Evolutionary conservation across 1,284 basidiomycete genomes (phyloP).

Genomic region (Phellopilus nigrolimitatus): DNA sequence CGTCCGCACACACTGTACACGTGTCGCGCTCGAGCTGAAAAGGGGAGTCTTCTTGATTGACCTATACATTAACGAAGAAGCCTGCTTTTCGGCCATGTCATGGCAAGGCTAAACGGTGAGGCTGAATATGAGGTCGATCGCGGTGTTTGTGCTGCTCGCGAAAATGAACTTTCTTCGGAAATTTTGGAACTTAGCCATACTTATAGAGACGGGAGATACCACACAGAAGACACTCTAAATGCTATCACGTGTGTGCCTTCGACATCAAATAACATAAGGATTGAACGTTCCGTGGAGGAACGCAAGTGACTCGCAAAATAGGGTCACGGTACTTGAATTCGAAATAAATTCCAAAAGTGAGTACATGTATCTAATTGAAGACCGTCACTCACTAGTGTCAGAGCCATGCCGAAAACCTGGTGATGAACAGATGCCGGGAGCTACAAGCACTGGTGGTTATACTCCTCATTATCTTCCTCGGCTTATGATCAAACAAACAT

Average conservation of each 20-base stretch:
- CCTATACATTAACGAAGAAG: constrained; percentile 15
- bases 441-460: no score
- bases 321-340: no score
- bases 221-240: neutral
- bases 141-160: neutral
- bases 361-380: no score
- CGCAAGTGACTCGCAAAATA: neutral
- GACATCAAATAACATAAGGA: constrained; percentile 12
- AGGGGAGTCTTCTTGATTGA: constrained; percentile 18
- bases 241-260: constrained; percentile 1
- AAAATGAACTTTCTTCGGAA: neutral
- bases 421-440: no score
- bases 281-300: neutral
- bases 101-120: constrained; percentile 14
- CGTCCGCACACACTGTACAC: constrained; percentile 12
- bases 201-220: neutral
- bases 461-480: no score
- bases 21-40: constrained; percentile 5
- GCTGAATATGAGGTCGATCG: constrained; percentile 4
- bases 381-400: no score
- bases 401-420: no score
- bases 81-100: constrained; percentile 15
- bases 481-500: no score
- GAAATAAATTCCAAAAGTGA: no score
- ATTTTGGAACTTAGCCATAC: neutral